Percentiles rank a stretch among this genome's conserved stretches.
phyloP scores from a whole-genome alignment of 306 rosid species.

The Corylus avellana region DNA sequence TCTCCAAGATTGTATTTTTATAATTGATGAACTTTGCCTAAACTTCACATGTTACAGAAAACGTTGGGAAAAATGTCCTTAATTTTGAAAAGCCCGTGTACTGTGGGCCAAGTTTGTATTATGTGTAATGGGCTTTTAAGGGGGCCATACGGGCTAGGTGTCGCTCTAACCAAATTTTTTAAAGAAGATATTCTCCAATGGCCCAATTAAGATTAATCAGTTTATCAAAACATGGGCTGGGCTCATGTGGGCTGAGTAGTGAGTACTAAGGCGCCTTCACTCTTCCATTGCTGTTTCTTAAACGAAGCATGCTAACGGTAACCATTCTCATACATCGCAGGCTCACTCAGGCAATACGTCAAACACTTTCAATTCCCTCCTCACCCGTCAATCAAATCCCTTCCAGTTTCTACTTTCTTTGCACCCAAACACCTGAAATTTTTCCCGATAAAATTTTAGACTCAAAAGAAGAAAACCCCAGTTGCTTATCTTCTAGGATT shows the following conservation, averaged over 20 bases:
- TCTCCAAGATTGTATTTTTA: too few relatives aligned
- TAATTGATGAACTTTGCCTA: too few relatives aligned
- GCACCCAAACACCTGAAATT: conserved; percentile 46
- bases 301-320: conserved; percentile 34
- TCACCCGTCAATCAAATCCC: conserved; percentile 18
- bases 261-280: not conserved
- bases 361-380: conserved; percentile 40
- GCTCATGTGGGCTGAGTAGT: not conserved
- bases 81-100: too few relatives aligned
- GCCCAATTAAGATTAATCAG: too few relatives aligned
- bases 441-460: conserved; percentile 19
- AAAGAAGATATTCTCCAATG: too few relatives aligned
- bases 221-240: not conserved
- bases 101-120: too few relatives aligned
- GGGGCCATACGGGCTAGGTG: too few relatives aligned
- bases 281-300: not conserved
- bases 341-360: conserved; percentile 61
- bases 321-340: conserved; percentile 17
- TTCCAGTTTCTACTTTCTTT: conserved; percentile 30
- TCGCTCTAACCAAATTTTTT: too few relatives aligned
- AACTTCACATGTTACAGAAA: too few relatives aligned
- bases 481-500: conserved; percentile 63
- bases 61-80: too few relatives aligned
- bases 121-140: too few relatives aligned
- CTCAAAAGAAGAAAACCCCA: conserved; percentile 30